Conservation (phyloP, 805 yeast species). For the Zygosaccharomyces kombuchaensis region DNA sequence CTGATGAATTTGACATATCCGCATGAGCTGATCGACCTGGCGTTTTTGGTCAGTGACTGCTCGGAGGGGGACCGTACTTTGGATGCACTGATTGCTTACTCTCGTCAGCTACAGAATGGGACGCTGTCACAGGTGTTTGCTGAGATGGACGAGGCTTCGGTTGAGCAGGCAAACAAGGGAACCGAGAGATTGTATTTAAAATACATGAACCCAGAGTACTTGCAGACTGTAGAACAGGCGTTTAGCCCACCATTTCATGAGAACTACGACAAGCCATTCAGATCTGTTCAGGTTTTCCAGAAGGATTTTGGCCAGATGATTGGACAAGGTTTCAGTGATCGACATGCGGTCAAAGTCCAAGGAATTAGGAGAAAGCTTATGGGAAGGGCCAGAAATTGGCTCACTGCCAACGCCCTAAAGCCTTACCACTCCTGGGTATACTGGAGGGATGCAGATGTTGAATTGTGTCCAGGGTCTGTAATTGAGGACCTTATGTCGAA, state of each 20-base stretch:
- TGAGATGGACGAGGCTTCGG: conserved; percentile 39
- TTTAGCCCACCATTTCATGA: conserved; percentile 64
- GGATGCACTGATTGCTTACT: conserved; percentile 59
- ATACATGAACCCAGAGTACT: conserved; percentile 65
- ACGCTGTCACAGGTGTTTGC: conserved; percentile 45
- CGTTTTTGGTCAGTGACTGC: conserved; percentile 77
- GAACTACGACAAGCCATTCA: conserved; percentile 62
- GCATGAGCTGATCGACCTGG: conserved; percentile 73
- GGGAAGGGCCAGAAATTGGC: conserved; percentile 88
- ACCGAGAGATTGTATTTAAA: conserved; percentile 58
- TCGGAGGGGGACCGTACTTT: conserved; percentile 61
- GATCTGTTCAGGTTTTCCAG: conserved; percentile 73
- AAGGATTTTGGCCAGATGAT: conserved; percentile 80
- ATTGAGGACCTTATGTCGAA: conserved; percentile 68
- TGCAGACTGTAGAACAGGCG: conserved; percentile 52
- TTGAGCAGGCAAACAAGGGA: conserved; percentile 42
- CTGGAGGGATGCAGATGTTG: conserved; percentile 87
- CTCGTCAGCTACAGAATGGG: conserved; percentile 67
- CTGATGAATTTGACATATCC: conserved; percentile 83
- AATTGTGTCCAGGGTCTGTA: conserved; percentile 73
- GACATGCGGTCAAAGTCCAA: conserved; percentile 82
- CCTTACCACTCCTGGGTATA: conserved; percentile 89
- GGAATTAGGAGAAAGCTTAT: conserved; percentile 77
- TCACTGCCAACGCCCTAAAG: conserved; percentile 64
- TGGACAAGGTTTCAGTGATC: conserved; percentile 79